phyloP scores from a whole-genome alignment of 257 asterid species.

The Primulina eburnea region DNA sequence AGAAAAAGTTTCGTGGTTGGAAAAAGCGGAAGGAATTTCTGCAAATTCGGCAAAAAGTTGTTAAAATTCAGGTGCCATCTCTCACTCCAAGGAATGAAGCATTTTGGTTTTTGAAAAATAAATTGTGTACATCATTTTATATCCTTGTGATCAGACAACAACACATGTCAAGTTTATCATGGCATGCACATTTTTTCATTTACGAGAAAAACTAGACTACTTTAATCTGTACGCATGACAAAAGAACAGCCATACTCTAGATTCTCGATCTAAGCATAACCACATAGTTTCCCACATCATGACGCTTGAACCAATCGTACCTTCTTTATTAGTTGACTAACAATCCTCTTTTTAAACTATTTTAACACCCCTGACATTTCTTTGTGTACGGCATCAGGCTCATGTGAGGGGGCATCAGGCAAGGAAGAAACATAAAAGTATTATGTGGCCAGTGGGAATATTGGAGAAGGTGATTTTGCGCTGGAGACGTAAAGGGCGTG shows the following conservation, averaged over 20 bases:
- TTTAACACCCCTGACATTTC: constrained; percentile 17
- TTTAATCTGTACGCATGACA: not conserved
- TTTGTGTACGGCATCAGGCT: constrained; percentile 52
- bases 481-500: constrained; percentile 92
- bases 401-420: constrained; percentile 98
- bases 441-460: constrained; percentile 90
- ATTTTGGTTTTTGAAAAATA: not conserved
- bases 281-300: not conserved
- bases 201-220: not conserved
- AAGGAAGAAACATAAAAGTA: constrained; percentile 78
- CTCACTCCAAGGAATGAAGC: constrained; percentile 4
- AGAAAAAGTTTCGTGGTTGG: constrained; percentile 96
- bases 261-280: constrained; percentile 9
- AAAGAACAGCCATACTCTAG: constrained; percentile 4
- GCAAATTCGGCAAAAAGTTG: constrained; percentile 75
- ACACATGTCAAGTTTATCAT: constrained; percentile 1
- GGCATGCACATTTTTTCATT: not conserved
- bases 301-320: not conserved
- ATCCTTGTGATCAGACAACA: not conserved
- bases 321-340: not conserved
- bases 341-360: not conserved
- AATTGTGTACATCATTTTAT: not conserved
- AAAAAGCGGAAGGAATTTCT: constrained; percentile 78
- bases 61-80: constrained; percentile 80
- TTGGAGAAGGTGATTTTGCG: constrained; percentile 89